Evolutionary conservation across 139 green algal species (phyloP), one percentile per base, ranked within the genome.

Genomic region (Parachlorella kessleri): DNA sequence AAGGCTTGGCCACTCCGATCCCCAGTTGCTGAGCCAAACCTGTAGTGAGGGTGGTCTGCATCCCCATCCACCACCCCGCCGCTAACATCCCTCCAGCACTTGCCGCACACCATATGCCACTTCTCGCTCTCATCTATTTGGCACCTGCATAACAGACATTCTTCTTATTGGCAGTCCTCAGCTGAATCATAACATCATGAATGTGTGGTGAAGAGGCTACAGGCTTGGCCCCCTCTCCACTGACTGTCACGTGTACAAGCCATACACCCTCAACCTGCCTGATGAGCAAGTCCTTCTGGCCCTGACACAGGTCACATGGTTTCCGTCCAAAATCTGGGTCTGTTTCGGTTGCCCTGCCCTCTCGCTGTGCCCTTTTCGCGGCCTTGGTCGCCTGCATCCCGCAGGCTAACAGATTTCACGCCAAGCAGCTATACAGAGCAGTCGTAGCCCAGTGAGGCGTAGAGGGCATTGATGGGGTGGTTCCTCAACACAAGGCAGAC

Each of bases 61-160:
- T 88, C 83, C 0, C 85, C 85, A 48, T 90, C 85, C 35, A 81
- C 53, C 6, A 85, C 76, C 0, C 83, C 83, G 3, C 85, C 85
- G 53, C 55, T 80, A 24, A 85, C 80, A 32, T 73, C 63, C 38
- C 41, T 67, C 85, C 85, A 90, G 75, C 85, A 90, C 26, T 78
- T 80, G 6, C 83, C 85, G 42, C 85, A 90, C 24, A 88, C 71
- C 82, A 88, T 85, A 21, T 73, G 55, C 75, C 81, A 88, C 3
- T 32, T 4, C 28, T 28, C 33, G 3, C 21, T 23, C 1, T 26
- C 59, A 35, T 80, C 78, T 36, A 59, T 80, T 55, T 81, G 77
- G 66, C 81, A 85, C 41, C 67, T 67, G 24, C 37, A 55, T 73
- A 36, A 40, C 9, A 40, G 39, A 6, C 6, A 6, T n/a, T 42